These are phyloP conservation scores for Ceratobasidium sp. DNA, from an alignment of 1,284 basidiomycete species.

Conservation along the genomic window DNA sequence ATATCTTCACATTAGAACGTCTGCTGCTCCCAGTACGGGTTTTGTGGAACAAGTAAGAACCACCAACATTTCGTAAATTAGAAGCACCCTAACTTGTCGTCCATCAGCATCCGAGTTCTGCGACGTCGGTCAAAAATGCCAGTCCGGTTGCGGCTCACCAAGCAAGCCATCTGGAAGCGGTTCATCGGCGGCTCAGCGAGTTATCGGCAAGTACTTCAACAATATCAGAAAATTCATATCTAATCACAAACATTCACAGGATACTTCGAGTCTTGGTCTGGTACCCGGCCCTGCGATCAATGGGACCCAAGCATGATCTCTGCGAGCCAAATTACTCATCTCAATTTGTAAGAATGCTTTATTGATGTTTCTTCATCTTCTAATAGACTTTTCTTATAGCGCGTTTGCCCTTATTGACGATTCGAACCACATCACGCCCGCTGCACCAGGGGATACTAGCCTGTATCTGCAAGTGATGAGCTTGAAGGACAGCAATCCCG, in stretches of 20 bases:
- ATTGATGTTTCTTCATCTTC: not conserved
- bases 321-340: slow-evolving; percentile 12
- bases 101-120: slow-evolving; percentile 14
- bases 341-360: slow-evolving; percentile 5
- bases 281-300: slow-evolving; percentile 13
- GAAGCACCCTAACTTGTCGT: not conserved
- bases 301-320: slow-evolving; percentile 20
- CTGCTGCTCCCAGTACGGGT: slow-evolving; percentile 19
- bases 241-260: not conserved
- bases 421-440: slow-evolving; percentile 1
- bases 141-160: slow-evolving; percentile 12
- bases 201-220: slow-evolving; percentile 9
- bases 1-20: slow-evolving; percentile 1
- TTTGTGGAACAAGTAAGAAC: slow-evolving; percentile 16
- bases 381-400: not conserved
- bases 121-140: slow-evolving; percentile 5
- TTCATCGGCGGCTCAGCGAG: not conserved
- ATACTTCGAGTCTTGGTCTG: slow-evolving; percentile 14
- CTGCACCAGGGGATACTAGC: not conserved
- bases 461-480: slow-evolving; percentile 2
- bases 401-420: slow-evolving; percentile 20
- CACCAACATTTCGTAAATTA: too few species aligned
- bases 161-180: not conserved
- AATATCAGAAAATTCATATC: not conserved
- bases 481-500: slow-evolving; percentile 8